These are phyloP conservation scores for Rhodotorula sp. DNA, from an alignment of 1,284 basidiomycete genomes.

Conservation along the genomic window DNA sequence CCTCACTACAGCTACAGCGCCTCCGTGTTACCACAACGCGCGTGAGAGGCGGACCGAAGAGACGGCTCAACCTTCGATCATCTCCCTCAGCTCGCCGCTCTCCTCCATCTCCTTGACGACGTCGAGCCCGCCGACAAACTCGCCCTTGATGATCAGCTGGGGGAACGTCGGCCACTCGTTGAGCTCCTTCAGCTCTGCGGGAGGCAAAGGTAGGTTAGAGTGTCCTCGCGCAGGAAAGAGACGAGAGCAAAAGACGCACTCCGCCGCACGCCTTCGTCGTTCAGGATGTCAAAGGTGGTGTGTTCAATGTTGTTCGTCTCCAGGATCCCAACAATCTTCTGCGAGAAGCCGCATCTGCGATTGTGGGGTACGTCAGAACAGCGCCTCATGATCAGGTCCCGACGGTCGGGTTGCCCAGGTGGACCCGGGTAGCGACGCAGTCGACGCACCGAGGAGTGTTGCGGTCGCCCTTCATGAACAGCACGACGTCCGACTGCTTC, in stretches of 20 bases:
- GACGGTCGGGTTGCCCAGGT: background rate
- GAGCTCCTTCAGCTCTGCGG: slow-evolving; percentile 59
- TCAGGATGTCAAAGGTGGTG: slow-evolving; percentile 71
- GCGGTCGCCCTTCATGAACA: slow-evolving; percentile 98
- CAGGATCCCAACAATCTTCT: slow-evolving; percentile 67
- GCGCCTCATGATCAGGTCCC: no score
- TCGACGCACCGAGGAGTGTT: slow-evolving; percentile 67
- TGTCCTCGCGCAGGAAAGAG: background rate
- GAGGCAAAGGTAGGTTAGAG: background rate
- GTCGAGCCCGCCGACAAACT: slow-evolving; percentile 68
- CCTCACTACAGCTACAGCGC: no score
- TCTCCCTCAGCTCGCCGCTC: slow-evolving; percentile 66
- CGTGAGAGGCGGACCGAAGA: no score
- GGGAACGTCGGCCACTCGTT: slow-evolving; percentile 71
- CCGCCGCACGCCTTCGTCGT: slow-evolving; percentile 68
- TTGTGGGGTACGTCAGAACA: background rate
- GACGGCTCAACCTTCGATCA: slow-evolving; percentile 51
- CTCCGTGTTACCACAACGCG: no score
- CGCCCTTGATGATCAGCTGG: slow-evolving; percentile 66
- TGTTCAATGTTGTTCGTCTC: slow-evolving; percentile 65
- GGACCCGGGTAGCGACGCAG: background rate
- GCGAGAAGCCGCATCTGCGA: slow-evolving; percentile 68
- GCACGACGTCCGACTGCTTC: slow-evolving; percentile 67
- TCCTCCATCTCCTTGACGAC: slow-evolving; percentile 54
- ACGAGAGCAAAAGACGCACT: slow-evolving; percentile 49